Conservation (phyloP, 441 rosid species). For the Syzygium syzygioides region DNA sequence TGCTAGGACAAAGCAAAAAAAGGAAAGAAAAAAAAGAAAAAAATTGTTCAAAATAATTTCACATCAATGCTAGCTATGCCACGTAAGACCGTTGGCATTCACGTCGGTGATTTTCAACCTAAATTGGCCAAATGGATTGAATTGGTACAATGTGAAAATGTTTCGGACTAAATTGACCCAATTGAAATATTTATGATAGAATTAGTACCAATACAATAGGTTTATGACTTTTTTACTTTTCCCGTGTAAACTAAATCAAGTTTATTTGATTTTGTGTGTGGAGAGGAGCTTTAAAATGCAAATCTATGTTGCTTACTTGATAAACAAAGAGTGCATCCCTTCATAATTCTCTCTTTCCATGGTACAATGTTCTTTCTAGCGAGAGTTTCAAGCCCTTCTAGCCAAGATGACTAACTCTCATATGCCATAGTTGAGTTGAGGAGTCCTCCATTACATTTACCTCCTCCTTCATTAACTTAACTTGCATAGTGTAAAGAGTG, state of each 20-base stretch:
- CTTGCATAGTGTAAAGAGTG: not conserved
- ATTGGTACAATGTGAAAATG: too few relatives aligned
- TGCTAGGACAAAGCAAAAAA: not conserved
- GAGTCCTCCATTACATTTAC: not conserved
- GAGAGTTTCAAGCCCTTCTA: not conserved
- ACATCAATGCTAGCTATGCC: too few relatives aligned
- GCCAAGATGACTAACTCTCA: not conserved
- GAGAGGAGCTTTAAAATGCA: not conserved
- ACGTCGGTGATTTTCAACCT: too few relatives aligned
- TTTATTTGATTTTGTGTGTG: not conserved
- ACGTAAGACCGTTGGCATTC: too few relatives aligned
- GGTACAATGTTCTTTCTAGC: not conserved
- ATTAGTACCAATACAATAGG: too few relatives aligned
- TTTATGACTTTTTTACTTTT: too few relatives aligned
- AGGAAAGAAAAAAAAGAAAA: too few relatives aligned
- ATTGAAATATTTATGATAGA: too few relatives aligned
- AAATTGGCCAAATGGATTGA: too few relatives aligned
- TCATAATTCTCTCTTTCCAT: fast-evolving
- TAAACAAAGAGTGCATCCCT: not conserved
- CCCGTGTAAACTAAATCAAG: not conserved
- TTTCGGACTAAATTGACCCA: too few relatives aligned
- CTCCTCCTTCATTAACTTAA: not conserved
- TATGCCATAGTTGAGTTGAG: not conserved
- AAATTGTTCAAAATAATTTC: too few relatives aligned
- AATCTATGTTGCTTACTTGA: not conserved